Conservation (phyloP, 2,329 filamentous ascomycete genomes). For the Thielaviopsis populi region DNA sequence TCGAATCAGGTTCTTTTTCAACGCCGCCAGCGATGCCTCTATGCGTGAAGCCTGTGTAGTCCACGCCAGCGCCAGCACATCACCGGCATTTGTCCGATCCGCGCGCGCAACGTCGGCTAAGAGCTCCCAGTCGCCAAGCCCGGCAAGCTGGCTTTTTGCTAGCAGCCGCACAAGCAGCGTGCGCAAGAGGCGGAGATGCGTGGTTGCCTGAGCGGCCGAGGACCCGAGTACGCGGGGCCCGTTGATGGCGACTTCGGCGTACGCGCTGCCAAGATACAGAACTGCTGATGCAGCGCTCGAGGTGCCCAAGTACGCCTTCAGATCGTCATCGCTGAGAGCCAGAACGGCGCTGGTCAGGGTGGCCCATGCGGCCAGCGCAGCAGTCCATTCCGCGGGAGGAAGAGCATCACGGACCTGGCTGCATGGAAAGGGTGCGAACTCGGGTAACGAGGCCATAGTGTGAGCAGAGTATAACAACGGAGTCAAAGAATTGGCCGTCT, state of each 20-base stretch:
- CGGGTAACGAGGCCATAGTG: constrained; percentile 41
- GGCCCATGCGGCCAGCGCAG: constrained; percentile 63
- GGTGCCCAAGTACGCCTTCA: constrained; percentile 26
- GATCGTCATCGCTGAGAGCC: constrained; percentile 39
- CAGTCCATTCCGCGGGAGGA: constrained; percentile 56
- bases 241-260: constrained; percentile 36
- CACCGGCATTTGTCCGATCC: constrained; percentile 37
- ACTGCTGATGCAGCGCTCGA: constrained; percentile 24
- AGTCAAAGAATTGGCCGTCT: no score
- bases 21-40: constrained; percentile 39
- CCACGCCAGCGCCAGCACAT: constrained; percentile 36
- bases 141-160: constrained; percentile 24
- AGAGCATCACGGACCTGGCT: constrained; percentile 51
- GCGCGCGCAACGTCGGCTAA: constrained; percentile 57
- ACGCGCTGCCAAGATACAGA: constrained; percentile 52
- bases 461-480: no score
- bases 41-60: constrained; percentile 33
- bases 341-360: constrained; percentile 51
- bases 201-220: constrained; percentile 23
- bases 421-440: constrained; percentile 64
- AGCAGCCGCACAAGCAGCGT: constrained; percentile 46
- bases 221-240: constrained; percentile 25
- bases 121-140: constrained; percentile 50
- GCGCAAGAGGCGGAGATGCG: constrained; percentile 49
- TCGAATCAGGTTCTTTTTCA: constrained; percentile 48